Evolutionary conservation across 2,329 filamentous ascomycete genomes (phyloP), one percentile per base, ranked within the genome.

Genomic region (Lachnellula subtilissima): DNA sequence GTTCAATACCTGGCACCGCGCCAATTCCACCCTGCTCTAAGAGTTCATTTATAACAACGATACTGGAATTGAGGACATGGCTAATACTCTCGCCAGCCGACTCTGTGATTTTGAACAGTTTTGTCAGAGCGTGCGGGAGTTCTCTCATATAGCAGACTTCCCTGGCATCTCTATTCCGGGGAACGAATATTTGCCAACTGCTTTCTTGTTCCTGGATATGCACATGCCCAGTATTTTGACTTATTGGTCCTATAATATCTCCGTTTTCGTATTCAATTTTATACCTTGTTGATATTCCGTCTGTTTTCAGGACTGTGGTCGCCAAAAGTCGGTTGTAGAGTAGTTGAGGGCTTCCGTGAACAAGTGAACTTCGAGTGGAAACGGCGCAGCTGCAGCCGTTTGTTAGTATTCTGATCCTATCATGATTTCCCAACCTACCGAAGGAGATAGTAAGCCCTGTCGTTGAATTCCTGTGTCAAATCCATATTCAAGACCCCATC

Each of bases 391-490:
- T 61, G 48, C 35, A n/a, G 22, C 50, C 19, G 53, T 3, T 9
- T 52, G 37, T 48, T 11, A 43, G 37, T 48, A 43, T 48, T 17
- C 39, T 12, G 42, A n/a, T 19, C 39, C 12, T 39, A n/a, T 51
- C 15, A 22, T 14, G n/a, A 43, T 8, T 42, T 3, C 15, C 36
- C 25, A 9, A 49, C 54, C 53, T 51, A 60, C 58, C 55, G 55
- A 3, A 60, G 28, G 19, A 60, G 25, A 17, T 58, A 22, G 37
- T 60, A 55, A 25, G 60, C 60, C 35, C 60, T 52, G 14, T 51
- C 39, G 5, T 43, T 58, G 53, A 62, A 58, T 35, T 53, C 32
- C 35, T 11, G 22, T 15, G 55, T 60, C 28, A 60, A 36, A 14
- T 17, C 43, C 2, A 19, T 36, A 19, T 60, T 53, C 25, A 56